Base-by-base conservation (phyloP, 257 asterid genomes). In the Solanum lycopersicoides region DNA sequence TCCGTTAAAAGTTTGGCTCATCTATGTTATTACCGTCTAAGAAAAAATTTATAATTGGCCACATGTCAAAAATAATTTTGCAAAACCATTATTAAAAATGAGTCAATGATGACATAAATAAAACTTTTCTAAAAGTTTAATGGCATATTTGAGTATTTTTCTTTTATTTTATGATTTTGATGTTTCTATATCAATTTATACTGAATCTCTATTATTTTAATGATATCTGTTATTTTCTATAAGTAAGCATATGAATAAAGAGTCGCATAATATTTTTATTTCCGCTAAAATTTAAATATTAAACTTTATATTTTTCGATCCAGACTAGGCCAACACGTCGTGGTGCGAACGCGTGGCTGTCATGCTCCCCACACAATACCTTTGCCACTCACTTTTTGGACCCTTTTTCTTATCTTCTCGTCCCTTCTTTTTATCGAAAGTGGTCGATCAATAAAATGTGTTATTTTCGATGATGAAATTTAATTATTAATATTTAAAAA, bases 291-390 rank as follows among this genome's bases (percentile, higher is more conserved):
- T 28, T 28, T 13, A 68, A 68, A 6, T 28, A 0, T 13, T 13
- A 12, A 6, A 68, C 0, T 3, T 9, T 9, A 66, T 66, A 1
- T 2, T 66, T 68, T 6, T 28, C n/a, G n/a, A n/a, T n/a, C n/a
- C n/a, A n/a, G n/a, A 28, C 5, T 12, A 12, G 18, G 1, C 1
- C 3, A 9, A 4, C 7, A 23, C 0, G 28, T 1, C 3, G 1
- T 23, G 16, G 9, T 13, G 74, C 5, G 89, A 92, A 91, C 44
- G 95, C 93, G 97, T 95, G 82, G 82, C 82, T 73, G 50, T 53
- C 72, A 82, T 82, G 16, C 86, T 37, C 47, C 86, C 86, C 86
- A 53, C 72, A 20, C 9, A 73, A 50, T 20, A 73, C 50, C n/a
- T 35, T 35, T 73, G 16, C 16, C 47, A 9, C 30, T 20, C 72